phyloP scores from a whole-genome alignment of 2,329 filamentous ascomycete genomes.

The Mycosphaerella arachidis region DNA sequence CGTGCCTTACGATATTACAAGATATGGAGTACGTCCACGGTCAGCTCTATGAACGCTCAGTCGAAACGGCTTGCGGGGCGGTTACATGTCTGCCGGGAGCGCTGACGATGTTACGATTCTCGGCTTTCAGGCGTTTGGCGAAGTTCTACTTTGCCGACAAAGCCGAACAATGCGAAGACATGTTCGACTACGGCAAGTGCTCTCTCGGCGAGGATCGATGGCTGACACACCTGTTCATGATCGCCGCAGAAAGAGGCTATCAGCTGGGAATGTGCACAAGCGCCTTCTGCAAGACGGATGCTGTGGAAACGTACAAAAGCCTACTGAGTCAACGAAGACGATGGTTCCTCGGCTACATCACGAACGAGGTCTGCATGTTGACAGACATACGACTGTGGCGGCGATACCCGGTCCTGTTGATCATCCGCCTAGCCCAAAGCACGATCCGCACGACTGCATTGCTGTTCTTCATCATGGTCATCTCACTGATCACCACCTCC shows the following conservation, averaged over 20 bases:
- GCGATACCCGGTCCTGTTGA: slow-evolving; percentile 77
- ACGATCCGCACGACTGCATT: slow-evolving; percentile 92
- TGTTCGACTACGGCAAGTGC: slow-evolving; percentile 95
- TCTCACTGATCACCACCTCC: slow-evolving; percentile 80
- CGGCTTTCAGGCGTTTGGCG: slow-evolving; percentile 92
- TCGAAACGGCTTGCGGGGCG: slow-evolving; percentile 88
- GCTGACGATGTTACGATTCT: slow-evolving; percentile 92
- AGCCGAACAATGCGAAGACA: slow-evolving; percentile 87
- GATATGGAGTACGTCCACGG: slow-evolving; percentile 99
- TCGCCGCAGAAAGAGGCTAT: slow-evolving; percentile 84
- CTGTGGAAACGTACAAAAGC: slow-evolving; percentile 79
- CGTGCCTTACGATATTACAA: slow-evolving; percentile 84
- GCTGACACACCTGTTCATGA: slow-evolving; percentile 98
- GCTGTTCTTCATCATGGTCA: slow-evolving; percentile 87
- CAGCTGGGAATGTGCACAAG: slow-evolving; percentile 98
- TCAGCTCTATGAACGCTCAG: slow-evolving; percentile 90
- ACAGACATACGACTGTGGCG: slow-evolving; percentile 90
- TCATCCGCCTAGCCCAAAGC: slow-evolving; percentile 91
- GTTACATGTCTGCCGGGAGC: slow-evolving; percentile 94
- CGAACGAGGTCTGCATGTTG: slow-evolving; percentile 97
- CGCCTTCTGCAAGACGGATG: slow-evolving; percentile 97
- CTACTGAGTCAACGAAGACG: slow-evolving; percentile 89
- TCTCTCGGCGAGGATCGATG: slow-evolving; percentile 93
- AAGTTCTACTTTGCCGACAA: slow-evolving; percentile 99
- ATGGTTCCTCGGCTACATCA: slow-evolving; percentile 97